These are phyloP conservation scores for Lepraria neglecta DNA, from an alignment of 495 filamentous ascomycete species.

Conservation along the genomic window DNA sequence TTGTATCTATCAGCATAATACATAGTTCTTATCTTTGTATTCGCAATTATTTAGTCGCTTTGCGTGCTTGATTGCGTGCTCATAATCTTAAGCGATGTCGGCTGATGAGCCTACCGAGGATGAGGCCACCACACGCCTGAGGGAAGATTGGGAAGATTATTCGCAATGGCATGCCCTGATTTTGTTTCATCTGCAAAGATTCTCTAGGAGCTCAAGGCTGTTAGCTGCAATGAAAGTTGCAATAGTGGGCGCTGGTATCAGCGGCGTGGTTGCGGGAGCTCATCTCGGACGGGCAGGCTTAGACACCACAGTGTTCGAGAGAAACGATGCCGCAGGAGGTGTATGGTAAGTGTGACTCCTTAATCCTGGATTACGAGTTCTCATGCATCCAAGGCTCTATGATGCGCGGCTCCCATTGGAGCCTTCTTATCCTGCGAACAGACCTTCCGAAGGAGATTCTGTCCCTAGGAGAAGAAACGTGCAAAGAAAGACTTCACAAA, in stretches of 20 bases:
- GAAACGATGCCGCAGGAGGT: constrained; percentile 46
- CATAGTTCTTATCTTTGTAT: no score
- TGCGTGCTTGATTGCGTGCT: no score
- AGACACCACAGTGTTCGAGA: constrained; percentile 60
- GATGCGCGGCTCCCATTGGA: constrained; percentile 54
- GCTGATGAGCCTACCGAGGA: no score
- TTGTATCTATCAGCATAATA: no score
- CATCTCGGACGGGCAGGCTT: constrained; percentile 54
- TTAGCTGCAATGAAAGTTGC: constrained; percentile 46
- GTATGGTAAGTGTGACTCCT: neutral
- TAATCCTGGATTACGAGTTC: no score
- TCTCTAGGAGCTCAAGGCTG: neutral
- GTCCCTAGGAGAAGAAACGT: neutral
- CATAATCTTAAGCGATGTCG: no score
- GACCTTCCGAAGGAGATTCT: constrained; percentile 38
- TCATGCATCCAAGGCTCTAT: constrained; percentile 46
- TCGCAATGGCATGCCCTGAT: no score
- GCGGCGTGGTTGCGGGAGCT: constrained; percentile 56
- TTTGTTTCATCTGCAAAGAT: no score
- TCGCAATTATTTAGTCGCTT: no score
- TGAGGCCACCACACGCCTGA: no score
- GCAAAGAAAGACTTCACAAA: neutral
- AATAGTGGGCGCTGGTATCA: constrained; percentile 66
- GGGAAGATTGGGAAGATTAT: no score
- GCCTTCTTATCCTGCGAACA: constrained; percentile 48